phyloP scores from a whole-genome alignment of 1,139 yeast genomes.

The Yamadazyma sp. region DNA sequence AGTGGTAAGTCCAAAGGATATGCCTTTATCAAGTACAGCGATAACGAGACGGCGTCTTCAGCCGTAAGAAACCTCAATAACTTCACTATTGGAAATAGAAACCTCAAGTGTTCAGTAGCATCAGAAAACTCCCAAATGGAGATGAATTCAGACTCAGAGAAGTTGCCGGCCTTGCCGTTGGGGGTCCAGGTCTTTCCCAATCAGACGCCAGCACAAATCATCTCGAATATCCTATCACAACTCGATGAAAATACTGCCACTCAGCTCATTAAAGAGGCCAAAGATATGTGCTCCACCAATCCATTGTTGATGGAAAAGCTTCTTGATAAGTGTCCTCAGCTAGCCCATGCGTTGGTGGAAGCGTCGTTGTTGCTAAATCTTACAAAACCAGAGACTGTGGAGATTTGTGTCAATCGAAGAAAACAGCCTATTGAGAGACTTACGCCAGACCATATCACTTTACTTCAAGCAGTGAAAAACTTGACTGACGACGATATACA shows the following conservation, averaged over 20 bases:
- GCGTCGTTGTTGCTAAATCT: conserved; percentile 61
- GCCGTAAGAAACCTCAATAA: conserved; percentile 89
- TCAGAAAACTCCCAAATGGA: conserved; percentile 33
- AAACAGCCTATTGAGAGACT: conserved; percentile 42
- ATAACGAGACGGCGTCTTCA: conserved; percentile 77
- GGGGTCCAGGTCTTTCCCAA: conserved; percentile 54
- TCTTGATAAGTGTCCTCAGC: conserved; percentile 71
- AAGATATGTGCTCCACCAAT: conserved; percentile 59
- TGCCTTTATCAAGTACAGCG: conserved; percentile 81
- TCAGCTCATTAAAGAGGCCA: conserved; percentile 60
- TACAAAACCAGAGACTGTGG: conserved; percentile 56
- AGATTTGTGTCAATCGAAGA: conserved; percentile 36
- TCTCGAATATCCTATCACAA: conserved; percentile 56
- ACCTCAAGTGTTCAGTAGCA: conserved; percentile 72
- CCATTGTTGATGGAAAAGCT: conserved; percentile 65
- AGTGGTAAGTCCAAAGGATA: conserved; percentile 92
- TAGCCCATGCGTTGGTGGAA: conserved; percentile 81
- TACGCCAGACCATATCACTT: conserved; percentile 47
- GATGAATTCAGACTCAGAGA: conserved; percentile 18
- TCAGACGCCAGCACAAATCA: conserved; percentile 59
- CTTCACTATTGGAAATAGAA: conserved; percentile 71
- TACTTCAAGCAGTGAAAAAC: conserved; percentile 56
- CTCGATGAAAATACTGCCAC: conserved; percentile 58
- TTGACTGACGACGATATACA: conserved; percentile 65
- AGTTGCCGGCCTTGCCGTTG: conserved; percentile 46